Evolutionary conservation across 208 protist species (phyloP).

Genomic region (Novymonas esmeraldas): DNA sequence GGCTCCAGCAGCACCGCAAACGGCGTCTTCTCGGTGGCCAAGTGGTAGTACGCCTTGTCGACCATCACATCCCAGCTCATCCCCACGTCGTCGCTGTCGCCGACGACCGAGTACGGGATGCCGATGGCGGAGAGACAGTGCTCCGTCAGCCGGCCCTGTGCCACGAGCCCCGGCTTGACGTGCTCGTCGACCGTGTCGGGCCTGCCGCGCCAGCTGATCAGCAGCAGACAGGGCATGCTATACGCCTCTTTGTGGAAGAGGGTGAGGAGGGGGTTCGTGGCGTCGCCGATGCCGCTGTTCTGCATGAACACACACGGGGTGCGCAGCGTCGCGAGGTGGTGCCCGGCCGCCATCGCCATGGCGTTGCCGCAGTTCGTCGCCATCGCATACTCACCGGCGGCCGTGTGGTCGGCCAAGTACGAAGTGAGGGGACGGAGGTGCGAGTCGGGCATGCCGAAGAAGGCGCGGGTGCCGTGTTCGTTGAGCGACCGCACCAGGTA

Average conservation of each 20-base stretch:
- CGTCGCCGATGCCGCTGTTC: conserved; percentile 80
- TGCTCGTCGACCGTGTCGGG: conserved; percentile 46
- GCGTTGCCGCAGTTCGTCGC: conserved; percentile 87
- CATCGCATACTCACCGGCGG: conserved; percentile 64
- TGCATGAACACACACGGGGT: conserved; percentile 75
- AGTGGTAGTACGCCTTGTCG: conserved; percentile 61
- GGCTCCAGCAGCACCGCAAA: conserved; percentile 79
- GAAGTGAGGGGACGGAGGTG: conserved; percentile 81
- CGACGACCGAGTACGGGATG: conserved; percentile 66
- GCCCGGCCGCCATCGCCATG: conserved; percentile 76
- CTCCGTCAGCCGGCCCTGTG: conserved; percentile 66
- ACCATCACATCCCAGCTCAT: conserved; percentile 49
- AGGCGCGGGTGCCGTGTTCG: conserved; percentile 54
- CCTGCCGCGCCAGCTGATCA: conserved; percentile 83
- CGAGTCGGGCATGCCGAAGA: conserved; percentile 89
- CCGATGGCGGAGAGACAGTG: conserved; percentile 51
- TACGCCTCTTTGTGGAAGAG: conserved; percentile 73
- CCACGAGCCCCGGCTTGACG: conserved; percentile 75
- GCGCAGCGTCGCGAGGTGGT: conserved; percentile 83
- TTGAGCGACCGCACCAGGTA: conserved; percentile 48
- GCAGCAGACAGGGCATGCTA: conserved; percentile 76
- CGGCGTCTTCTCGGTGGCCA: conserved; percentile 49
- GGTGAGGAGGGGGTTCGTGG: conserved; percentile 77
- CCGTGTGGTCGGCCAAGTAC: conserved; percentile 69
- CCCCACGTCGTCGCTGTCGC: conserved; percentile 51